These are phyloP conservation scores for Geotrichum bryndzae DNA, from an alignment of 1,139 yeast genomes.

Conservation along the genomic window DNA sequence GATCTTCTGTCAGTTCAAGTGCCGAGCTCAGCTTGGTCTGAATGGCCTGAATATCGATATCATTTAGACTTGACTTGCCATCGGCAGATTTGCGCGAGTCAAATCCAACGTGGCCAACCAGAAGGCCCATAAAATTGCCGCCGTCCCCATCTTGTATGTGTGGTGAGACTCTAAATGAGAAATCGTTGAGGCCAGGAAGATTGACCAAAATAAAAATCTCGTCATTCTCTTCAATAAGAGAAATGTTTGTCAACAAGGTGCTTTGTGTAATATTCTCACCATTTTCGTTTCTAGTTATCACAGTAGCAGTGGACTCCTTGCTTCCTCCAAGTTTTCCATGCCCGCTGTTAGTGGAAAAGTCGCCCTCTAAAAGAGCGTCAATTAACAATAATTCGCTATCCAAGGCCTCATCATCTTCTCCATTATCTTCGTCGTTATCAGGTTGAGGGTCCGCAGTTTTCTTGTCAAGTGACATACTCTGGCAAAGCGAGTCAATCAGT, in stretches of 20 bases:
- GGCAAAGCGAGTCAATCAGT: conserved; percentile 11
- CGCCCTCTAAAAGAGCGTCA: conserved; percentile 12
- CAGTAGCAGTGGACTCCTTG: background rate
- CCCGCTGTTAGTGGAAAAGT: background rate
- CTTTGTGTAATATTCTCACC: background rate
- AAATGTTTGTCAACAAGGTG: conserved; percentile 2
- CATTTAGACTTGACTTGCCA: background rate
- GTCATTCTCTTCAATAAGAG: conserved; percentile 12
- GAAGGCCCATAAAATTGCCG: background rate
- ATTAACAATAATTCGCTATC: conserved; percentile 17
- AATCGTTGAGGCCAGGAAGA: conserved; percentile 5
- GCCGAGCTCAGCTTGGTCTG: conserved; percentile 8
- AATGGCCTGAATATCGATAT: background rate
- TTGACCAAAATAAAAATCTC: conserved; percentile 10
- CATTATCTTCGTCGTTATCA: conserved; percentile 4
- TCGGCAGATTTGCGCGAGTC: background rate
- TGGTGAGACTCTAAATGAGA: conserved; percentile 12
- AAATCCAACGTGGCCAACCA: conserved; percentile 1
- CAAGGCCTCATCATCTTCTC: conserved; percentile 16
- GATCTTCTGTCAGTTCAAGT: conserved; percentile 17
- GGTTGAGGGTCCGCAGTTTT: background rate
- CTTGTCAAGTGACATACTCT: conserved; percentile 6
- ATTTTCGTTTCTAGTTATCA: background rate
- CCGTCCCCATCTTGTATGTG: conserved; percentile 3
- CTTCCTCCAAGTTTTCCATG: background rate